phyloP scores from a whole-genome alignment of 164 flowering plant genomes.

The Stephania cephalantha region DNA sequence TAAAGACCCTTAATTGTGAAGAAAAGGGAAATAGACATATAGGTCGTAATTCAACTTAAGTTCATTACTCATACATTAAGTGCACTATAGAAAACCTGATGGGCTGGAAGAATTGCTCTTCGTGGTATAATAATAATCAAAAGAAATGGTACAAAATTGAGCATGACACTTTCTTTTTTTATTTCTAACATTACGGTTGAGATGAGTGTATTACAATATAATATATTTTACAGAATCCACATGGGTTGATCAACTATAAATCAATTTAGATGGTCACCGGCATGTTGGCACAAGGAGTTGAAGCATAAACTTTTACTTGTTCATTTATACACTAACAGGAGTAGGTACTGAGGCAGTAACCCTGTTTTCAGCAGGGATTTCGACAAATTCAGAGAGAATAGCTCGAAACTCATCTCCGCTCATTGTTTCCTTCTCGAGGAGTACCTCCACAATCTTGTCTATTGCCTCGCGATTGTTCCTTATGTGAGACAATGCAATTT shows the following conservation, averaged over 20 bases:
- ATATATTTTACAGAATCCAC: not conserved
- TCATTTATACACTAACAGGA: constrained; percentile 48
- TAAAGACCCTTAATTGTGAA: too few relatives aligned
- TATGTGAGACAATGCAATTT: constrained; percentile 63
- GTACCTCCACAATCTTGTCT: constrained; percentile 81
- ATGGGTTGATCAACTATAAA: not conserved
- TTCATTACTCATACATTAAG: too few relatives aligned
- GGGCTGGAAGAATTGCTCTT: too few relatives aligned
- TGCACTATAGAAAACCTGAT: too few relatives aligned
- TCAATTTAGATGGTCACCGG: not conserved
- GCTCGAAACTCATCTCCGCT: constrained; percentile 81
- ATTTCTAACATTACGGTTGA: too few relatives aligned
- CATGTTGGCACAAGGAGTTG: not conserved
- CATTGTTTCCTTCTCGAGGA: constrained; percentile 78
- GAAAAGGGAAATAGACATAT: too few relatives aligned
- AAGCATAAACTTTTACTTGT: not conserved
- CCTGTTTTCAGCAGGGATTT: constrained; percentile 79
- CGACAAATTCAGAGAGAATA: constrained; percentile 66
- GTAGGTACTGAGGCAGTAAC: constrained; percentile 50
- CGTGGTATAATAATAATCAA: too few relatives aligned
- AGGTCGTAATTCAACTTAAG: too few relatives aligned
- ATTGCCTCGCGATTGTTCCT: constrained; percentile 79
- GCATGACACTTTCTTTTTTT: too few relatives aligned
- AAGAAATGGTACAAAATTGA: too few relatives aligned
- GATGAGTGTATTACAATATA: not conserved